Conservation (phyloP, 2,329 filamentous ascomycete species). For the Cladosporium sp. region DNA sequence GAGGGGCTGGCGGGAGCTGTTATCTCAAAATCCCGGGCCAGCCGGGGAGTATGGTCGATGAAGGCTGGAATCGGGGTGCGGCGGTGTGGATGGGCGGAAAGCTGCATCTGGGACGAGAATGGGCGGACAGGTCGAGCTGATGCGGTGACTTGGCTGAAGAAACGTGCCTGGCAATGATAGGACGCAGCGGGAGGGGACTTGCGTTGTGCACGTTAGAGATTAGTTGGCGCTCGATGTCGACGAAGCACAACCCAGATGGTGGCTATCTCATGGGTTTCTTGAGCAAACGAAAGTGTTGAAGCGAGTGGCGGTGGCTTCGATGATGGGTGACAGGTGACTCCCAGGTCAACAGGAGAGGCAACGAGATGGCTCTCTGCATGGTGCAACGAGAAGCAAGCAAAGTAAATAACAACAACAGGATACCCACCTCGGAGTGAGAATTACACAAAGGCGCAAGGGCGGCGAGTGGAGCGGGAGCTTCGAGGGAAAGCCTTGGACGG, state of each 20-base stretch:
- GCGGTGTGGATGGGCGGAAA: conserved; percentile 33
- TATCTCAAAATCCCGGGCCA: conserved; percentile 30
- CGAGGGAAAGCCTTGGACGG: conserved; percentile 16
- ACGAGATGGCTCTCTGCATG: conserved; percentile 25
- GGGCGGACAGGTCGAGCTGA: conserved; percentile 6
- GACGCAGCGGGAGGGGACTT: neutral
- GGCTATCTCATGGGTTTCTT: conserved; percentile 3
- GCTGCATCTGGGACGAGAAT: conserved; percentile 37
- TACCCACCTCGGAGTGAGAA: conserved; percentile 14
- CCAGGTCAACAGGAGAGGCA: conserved; percentile 18
- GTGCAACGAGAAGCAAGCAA: conserved; percentile 22
- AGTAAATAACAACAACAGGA: conserved; percentile 24
- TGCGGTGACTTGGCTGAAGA: conserved; percentile 8
- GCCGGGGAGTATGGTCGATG: conserved; percentile 37
- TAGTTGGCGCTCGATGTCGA: conserved; percentile 2
- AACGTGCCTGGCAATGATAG: conserved; percentile 16
- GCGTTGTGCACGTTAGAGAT: conserved; percentile 8
- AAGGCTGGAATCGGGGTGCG: conserved; percentile 32
- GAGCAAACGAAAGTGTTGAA: conserved; percentile 11
- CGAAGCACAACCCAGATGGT: neutral
- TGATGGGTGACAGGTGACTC: conserved; percentile 13
- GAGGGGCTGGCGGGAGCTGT: conserved; percentile 28
- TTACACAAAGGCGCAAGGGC: conserved; percentile 34
- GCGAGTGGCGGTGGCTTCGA: conserved; percentile 24
- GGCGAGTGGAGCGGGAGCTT: conserved; percentile 14